Percentiles rank a stretch among this genome's conserved stretches.
Conservation (phyloP, 1,139 yeast genomes). For the Yarrowia galli region DNA sequence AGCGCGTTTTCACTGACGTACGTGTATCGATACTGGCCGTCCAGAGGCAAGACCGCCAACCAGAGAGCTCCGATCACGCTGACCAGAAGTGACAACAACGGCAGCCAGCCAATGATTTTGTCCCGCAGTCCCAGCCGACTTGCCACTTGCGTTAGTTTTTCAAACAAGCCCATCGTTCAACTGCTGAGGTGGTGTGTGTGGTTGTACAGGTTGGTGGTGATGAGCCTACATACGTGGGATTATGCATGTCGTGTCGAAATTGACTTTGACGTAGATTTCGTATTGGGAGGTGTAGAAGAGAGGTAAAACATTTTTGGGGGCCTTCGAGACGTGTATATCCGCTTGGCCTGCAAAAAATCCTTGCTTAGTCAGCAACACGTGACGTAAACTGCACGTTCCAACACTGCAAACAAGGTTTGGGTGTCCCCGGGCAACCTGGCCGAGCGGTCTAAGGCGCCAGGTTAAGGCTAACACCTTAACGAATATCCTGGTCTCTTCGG, state of each 20-base stretch:
- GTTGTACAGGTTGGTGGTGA: not conserved
- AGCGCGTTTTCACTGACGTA: constrained; percentile 95
- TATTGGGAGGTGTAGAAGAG: too few relatives aligned
- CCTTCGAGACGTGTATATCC: too few relatives aligned
- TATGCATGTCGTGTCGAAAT: constrained; percentile 16
- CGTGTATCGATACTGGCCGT: constrained; percentile 81
- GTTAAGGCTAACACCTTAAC: too few relatives aligned
- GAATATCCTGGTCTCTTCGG: too few relatives aligned
- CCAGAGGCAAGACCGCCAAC: constrained; percentile 74
- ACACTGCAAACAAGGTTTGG: not conserved
- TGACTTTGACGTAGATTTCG: not conserved
- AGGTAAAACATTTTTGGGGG: too few relatives aligned
- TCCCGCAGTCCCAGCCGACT: constrained; percentile 48
- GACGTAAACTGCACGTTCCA: not conserved
- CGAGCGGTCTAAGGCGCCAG: constrained; percentile 33
- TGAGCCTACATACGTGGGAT: constrained; percentile 1
- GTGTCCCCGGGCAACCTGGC: constrained; percentile 2
- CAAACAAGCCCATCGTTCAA: constrained; percentile 51
- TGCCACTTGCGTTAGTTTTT: constrained; percentile 48
- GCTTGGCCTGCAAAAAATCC: not conserved
- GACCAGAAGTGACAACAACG: constrained; percentile 66
- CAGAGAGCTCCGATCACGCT: constrained; percentile 69
- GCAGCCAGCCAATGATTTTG: constrained; percentile 54
- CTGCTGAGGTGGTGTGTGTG: not conserved
- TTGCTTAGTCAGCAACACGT: not conserved